Base-by-base conservation (phyloP, 768 basidiomycete genomes). In the Serendipita indica region DNA sequence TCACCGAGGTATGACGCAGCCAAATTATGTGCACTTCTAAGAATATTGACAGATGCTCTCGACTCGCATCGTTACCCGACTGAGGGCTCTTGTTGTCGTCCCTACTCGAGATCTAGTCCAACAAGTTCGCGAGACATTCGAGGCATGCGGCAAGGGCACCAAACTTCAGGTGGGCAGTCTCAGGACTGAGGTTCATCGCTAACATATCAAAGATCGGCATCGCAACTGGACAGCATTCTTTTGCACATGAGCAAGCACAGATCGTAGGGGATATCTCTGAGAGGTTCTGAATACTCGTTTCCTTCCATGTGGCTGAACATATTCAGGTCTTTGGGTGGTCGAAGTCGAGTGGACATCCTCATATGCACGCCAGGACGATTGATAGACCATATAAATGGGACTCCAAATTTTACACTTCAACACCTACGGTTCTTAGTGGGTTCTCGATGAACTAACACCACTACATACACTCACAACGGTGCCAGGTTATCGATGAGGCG, bases 321-420 rank as follows among this genome's bases (percentile, higher is more conserved):
- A 41, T 34, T 32, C 33, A 35, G 57, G 25, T 69, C 90, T 32
- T 73, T 77, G 20, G 92, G 93, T 3, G 93, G 94, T 6, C 86
- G 84, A 1, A 93, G 89, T 69, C 90, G 83, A 69, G 78, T 97
- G 33, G 96, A 98, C 68, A 83, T 99, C 58, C 72, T 99, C 46
- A 87, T 99, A 60, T 96, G 90, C 62, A 99, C 96, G 0, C 96
- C 96, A 0, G 96, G 96, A 32, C 77, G 96, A 45, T 69, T 99
- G 46, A 96, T 97, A 30, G 96, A 99, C 67, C 96, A 98, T 69
- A 71, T 99, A 34, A 81, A 80, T 54, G 83, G 81, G 25, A 97
- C 96, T 0, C 82, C 79, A 0, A 90, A 91, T 63, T 96, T 97
- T 68, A 85, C 89, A 1, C 71, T 98, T 30, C 92, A 96, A 65